Evolutionary conservation across 2,329 filamentous ascomycete species (phyloP).

Genomic region (Colletotrichum musae): DNA sequence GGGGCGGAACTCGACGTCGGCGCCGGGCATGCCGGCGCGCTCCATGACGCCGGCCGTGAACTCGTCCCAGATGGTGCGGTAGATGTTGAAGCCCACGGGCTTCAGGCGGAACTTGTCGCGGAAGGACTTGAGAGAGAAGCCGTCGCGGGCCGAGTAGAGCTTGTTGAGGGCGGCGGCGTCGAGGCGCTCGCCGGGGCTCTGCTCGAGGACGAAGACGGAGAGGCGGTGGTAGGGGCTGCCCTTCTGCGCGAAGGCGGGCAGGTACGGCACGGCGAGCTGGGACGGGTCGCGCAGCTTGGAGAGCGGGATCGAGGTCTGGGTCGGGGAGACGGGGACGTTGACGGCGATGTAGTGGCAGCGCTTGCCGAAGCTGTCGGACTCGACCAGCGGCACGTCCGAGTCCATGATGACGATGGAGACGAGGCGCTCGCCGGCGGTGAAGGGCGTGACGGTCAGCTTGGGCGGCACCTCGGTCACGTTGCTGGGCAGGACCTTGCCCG

Average conservation of each 20-base stretch:
- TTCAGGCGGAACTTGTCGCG: constrained; percentile 77
- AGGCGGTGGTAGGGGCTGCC: constrained; percentile 93
- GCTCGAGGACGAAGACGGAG: constrained; percentile 86
- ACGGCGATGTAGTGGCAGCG: constrained; percentile 90
- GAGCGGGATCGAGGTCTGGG: constrained; percentile 75
- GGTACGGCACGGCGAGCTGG: constrained; percentile 84
- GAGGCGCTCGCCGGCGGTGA: constrained; percentile 84
- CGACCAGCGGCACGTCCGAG: constrained; percentile 87
- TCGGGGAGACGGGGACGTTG: constrained; percentile 69
- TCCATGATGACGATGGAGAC: constrained; percentile 90
- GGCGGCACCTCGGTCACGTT: constrained; percentile 80
- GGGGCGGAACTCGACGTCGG: constrained; percentile 87
- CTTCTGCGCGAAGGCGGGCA: constrained; percentile 89
- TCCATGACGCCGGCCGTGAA: constrained; percentile 90
- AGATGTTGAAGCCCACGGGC: constrained; percentile 87
- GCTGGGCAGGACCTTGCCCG: constrained; percentile 85
- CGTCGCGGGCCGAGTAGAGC: constrained; percentile 56
- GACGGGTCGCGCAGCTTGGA: constrained; percentile 69
- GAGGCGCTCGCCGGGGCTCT: constrained; percentile 73
- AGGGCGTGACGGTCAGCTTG: constrained; percentile 86
- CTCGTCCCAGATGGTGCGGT: constrained; percentile 92
- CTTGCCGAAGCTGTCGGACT: constrained; percentile 81
- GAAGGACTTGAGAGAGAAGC: constrained; percentile 83
- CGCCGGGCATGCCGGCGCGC: constrained; percentile 80
- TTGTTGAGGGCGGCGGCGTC: constrained; percentile 71